Conservation (phyloP, 2,329 filamentous ascomycete species). For the Thelonectria discophora region DNA sequence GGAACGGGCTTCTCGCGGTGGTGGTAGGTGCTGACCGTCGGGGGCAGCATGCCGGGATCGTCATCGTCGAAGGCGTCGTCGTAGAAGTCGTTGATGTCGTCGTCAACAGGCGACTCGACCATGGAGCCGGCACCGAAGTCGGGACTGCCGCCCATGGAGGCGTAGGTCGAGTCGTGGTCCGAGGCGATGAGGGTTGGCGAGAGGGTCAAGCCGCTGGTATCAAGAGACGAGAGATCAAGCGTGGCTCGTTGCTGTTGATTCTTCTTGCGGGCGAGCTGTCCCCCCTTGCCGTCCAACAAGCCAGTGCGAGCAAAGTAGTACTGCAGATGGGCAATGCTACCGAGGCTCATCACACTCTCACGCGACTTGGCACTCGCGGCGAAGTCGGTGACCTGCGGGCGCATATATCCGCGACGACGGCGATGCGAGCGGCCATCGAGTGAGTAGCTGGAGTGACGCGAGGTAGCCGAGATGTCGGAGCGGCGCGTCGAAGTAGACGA, state of each 20-base stretch:
- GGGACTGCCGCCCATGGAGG: slow-evolving; percentile 67
- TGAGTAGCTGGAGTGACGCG: slow-evolving; percentile 59
- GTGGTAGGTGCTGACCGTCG: slow-evolving; percentile 95
- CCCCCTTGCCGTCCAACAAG: slow-evolving; percentile 91
- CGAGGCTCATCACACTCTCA: slow-evolving; percentile 94
- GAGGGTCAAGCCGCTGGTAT: slow-evolving; percentile 38
- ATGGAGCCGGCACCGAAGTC: slow-evolving; percentile 58
- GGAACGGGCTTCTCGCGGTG: slow-evolving; percentile 82
- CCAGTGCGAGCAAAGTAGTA: slow-evolving; percentile 98
- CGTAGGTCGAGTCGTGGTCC: slow-evolving; percentile 68
- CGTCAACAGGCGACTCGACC: slow-evolving; percentile 64
- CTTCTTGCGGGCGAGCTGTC: slow-evolving; percentile 79
- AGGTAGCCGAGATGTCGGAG: slow-evolving; percentile 53
- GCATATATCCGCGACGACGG: slow-evolving; percentile 82
- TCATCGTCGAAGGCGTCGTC: slow-evolving; percentile 68
- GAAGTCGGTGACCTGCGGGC: slow-evolving; percentile 87
- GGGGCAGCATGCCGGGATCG: slow-evolving; percentile 87
- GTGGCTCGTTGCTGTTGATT: slow-evolving; percentile 67
- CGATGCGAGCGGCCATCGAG: slow-evolving; percentile 45
- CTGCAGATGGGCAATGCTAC: slow-evolving; percentile 96
- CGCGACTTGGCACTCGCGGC: slow-evolving; percentile 88
- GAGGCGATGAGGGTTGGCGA: slow-evolving; percentile 50
- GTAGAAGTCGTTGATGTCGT: slow-evolving; percentile 58
- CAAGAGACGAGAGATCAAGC: slow-evolving; percentile 66
- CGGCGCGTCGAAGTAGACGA: slow-evolving; percentile 37